Evolutionary conservation across 106 monocot species (phyloP).

Genomic region (Platanthera guangdongensis): DNA sequence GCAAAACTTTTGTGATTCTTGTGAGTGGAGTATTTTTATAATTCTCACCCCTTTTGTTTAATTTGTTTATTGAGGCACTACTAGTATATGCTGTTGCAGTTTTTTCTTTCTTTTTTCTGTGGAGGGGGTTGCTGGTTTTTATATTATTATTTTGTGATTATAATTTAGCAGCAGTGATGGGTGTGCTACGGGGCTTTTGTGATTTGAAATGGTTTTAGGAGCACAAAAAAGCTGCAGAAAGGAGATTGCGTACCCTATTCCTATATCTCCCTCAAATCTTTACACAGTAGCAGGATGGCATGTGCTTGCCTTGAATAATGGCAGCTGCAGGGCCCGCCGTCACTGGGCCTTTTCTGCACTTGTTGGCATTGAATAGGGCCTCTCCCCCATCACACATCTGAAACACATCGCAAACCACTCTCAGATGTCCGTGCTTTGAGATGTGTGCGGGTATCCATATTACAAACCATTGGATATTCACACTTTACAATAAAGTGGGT

Average conservation of each 20-base stretch:
- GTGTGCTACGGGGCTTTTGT: not conserved
- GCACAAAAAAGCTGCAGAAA: conserved; percentile 2
- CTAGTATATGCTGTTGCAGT: not conserved
- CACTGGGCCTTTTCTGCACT: not conserved
- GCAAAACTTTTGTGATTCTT: not conserved
- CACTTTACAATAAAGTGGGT: too few relatives aligned
- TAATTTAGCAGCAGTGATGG: not conserved
- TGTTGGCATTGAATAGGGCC: not conserved
- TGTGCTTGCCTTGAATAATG: conserved; percentile 4
- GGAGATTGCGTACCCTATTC: not conserved
- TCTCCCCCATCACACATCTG: not conserved
- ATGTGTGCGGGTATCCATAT: not conserved
- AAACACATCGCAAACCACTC: too few relatives aligned
- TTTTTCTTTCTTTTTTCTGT: not conserved
- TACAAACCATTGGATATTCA: not conserved
- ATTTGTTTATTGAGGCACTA: not conserved
- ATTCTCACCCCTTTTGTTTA: not conserved
- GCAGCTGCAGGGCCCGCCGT: conserved; percentile 3
- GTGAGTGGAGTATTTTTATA: not conserved
- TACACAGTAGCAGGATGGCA: conserved; percentile 5
- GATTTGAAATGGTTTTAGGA: not conserved
- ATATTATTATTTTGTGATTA: not conserved
- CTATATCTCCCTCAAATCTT: not conserved
- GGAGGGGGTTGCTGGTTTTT: not conserved
- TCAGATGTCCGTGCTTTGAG: too few relatives aligned